Base-by-base conservation (phyloP, 164 flowering plant genomes). In the Cinnamomum micranthum region DNA sequence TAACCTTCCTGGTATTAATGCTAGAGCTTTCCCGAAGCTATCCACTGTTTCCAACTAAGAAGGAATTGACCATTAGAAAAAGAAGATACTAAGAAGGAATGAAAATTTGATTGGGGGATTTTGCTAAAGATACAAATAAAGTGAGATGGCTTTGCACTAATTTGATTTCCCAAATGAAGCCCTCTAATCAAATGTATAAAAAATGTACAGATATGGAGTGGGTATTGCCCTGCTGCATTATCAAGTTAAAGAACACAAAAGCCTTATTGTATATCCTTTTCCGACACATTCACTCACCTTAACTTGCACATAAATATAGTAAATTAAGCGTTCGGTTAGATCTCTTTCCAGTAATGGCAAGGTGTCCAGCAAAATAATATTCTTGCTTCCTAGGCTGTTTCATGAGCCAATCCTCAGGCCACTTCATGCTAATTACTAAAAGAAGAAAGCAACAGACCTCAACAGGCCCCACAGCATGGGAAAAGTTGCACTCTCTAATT, bases 331-430 rank as follows among this genome's bases (percentile, higher is more conserved):
- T 69, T 59, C 47, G 80, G 70, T 62, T 65, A 69, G 80, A 73
- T 77, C 63, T 73, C 76, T 73, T 77, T 77, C 80, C 51, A 35
- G 9, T 68, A 71, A 71, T 80, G 70, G 73, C 75, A 77, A 74
- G 75, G 76, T 80, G 77, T 72, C 60, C 80, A 50, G 73, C 77
- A 71, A 19, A n/a, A 55, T 19, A 28, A 27, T 17, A 59, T 25
- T 9, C 47, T 35, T 35, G 47, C 47, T 35, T 35, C 67, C 67
- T 3, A 33, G 65, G 51, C 51, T 9, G 10, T 59, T 10, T 50
- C 19, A 14, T 20, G 15, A 52, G 33, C 41, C 47, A 52, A 28
- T 24, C 65, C 41, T 13, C 50, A 14, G 17, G 10, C 65, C 25
- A 59, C 52, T 27, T 13, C 67, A 58, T 20, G 27, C 67, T 7